These are phyloP conservation scores for Takakia lepidozioides DNA, from an alignment of 225 moss, liverwort and hornwort genomes.

Conservation along the genomic window DNA sequence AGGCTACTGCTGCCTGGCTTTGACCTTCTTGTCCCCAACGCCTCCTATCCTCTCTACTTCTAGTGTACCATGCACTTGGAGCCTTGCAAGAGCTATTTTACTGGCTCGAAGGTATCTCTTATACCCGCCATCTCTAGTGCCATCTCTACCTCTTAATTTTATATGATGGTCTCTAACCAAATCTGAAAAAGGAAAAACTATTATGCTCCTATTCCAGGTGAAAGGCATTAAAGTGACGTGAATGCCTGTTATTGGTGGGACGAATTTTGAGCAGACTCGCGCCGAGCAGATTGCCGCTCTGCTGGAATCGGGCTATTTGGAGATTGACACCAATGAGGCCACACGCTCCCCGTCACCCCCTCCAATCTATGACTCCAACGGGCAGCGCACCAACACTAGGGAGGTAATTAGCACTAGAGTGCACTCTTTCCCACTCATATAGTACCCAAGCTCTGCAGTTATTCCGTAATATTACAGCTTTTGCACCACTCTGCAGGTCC, in stretches of 20 bases:
- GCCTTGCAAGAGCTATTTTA: background rate
- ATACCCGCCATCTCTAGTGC: no score
- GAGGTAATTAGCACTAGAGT: conserved; percentile 44
- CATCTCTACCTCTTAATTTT: no score
- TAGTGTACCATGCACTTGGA: no score
- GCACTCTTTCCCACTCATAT: no score
- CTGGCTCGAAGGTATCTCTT: background rate
- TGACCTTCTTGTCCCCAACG: no score
- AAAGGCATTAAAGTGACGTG: conserved; percentile 81
- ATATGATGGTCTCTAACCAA: no score
- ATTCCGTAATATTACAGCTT: no score
- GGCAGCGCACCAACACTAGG: conserved; percentile 82
- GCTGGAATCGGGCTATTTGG: conserved; percentile 67
- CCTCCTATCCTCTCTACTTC: no score
- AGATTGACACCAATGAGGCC: conserved; percentile 35
- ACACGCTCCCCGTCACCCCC: conserved; percentile 85
- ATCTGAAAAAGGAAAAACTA: conserved; percentile 30
- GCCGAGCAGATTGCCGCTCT: conserved; percentile 98
- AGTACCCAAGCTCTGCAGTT: no score
- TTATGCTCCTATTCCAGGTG: conserved; percentile 80
- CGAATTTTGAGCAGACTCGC: conserved; percentile 97
- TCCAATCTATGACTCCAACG: conserved; percentile 71
- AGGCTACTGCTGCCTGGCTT: no score
- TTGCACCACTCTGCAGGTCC: no score
- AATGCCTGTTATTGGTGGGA: conserved; percentile 94